A percentile compares a stretch with the other conserved stretches of the same genome.
Conservation (phyloP, 345 rosid genomes). For the Brassica incana region DNA sequence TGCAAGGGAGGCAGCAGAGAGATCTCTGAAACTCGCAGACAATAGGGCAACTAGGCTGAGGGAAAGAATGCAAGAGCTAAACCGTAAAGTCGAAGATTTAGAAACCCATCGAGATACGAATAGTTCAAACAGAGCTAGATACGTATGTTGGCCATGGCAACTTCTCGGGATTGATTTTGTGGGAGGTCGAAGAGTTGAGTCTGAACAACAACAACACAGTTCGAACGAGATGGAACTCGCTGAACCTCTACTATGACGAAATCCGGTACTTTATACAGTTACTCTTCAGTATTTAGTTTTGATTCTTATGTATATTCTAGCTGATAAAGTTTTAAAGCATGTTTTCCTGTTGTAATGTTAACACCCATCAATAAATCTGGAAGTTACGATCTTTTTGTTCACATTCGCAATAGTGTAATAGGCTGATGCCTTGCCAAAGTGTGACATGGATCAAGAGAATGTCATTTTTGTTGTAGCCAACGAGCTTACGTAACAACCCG, state of each 20-base stretch:
- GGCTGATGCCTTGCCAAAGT: background rate
- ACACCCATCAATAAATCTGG: slow-evolving; percentile 18
- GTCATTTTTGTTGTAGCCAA: background rate
- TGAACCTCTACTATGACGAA: slow-evolving; percentile 75
- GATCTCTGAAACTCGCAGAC: slow-evolving; percentile 85
- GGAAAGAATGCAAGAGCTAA: slow-evolving; percentile 87
- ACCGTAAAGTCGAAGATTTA: slow-evolving; percentile 75
- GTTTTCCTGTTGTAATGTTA: slow-evolving; percentile 13
- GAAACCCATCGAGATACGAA: slow-evolving; percentile 69
- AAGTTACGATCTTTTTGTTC: background rate
- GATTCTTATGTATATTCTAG: slow-evolving; percentile 23
- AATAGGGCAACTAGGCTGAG: slow-evolving; percentile 82
- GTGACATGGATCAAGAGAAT: background rate
- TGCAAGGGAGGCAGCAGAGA: slow-evolving; percentile 99
- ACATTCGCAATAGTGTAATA: background rate
- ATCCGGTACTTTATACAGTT: slow-evolving; percentile 7
- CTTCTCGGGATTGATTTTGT: slow-evolving; percentile 95
- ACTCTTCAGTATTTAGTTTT: slow-evolving; percentile 8
- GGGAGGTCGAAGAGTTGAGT: slow-evolving; percentile 53
- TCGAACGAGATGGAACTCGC: slow-evolving; percentile 98
- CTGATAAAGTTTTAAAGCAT: slow-evolving; percentile 16
- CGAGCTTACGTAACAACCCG: background rate
- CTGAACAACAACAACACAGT: slow-evolving; percentile 43
- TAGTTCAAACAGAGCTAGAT: slow-evolving; percentile 57
- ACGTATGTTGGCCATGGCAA: slow-evolving; percentile 99